Base-by-base conservation (phyloP, 2,329 filamentous ascomycete genomes). In the Fusarium fracticaudum region DNA sequence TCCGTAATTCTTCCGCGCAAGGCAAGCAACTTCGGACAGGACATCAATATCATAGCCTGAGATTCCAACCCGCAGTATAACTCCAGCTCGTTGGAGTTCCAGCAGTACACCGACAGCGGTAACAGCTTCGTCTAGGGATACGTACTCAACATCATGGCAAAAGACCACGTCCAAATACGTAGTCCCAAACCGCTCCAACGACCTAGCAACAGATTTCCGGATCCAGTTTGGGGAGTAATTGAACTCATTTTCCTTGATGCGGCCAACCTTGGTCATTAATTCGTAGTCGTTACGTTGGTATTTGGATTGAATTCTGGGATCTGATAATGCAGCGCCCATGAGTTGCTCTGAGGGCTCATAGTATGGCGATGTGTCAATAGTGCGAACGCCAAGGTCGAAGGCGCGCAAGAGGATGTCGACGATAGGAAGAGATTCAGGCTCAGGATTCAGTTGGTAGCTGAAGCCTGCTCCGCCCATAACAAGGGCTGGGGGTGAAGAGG, bases 201-300 rank as follows among this genome's bases (percentile, higher is more conserved):
- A 66, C 3, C 64, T 26, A 0, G 60, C 35, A 6, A 66, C 64
- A 37, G 64, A 66, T 24, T 57, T 18, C 2, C 20, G 31, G 37
- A 66, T 43, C 64, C 64, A 66, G 2, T 64, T 41, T 0, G 64
- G 60, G 10, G 64, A 65, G 41, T 66, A 66, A 11, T 66, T 17
- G 7, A 66, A 66, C 24, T 65, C 64, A 20, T 66, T 40, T 4
- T 66, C 64, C 64, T 47, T 66, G 6, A 66, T 57, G 17, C 64
- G 64, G 5, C 64, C 64, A 26, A 57, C 48, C 14, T 66, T 65
- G 22, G 48, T 66, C 64, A 66, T 66, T 9, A 66, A n/a, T 18
- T 57, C 35, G 10, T 66, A 66, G 41, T 66, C 64, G 6, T 13
- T 9, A 0, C 63, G 60, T 24, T 48, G 15, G 4, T 57, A 66